Evolutionary conservation across 768 basidiomycete species (phyloP), one percentile per base, ranked within the genome.

Genomic region (Psilocybe subaeruginosa): DNA sequence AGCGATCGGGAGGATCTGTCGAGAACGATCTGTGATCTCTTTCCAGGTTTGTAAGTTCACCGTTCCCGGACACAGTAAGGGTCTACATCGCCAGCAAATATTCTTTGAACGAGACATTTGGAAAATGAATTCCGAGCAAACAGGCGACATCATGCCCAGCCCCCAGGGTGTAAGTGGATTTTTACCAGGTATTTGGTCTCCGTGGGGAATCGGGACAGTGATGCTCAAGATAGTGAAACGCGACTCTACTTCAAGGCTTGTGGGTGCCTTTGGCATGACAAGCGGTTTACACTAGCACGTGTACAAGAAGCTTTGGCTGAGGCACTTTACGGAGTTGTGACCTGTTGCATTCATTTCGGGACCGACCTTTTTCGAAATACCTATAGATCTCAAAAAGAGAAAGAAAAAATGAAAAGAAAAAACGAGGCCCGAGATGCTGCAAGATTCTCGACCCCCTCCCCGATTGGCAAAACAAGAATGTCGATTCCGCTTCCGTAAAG

Each of bases 281-380:
- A 63, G 60, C 62, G 63, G 68, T 62, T 59, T 52, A 62, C 60
- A 19, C 52, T 50, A 59, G 64, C 72, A 74, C 73, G 72, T 73
- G 73, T 70, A 58, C 62, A 60, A 65, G 62, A 68, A 62, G 61
- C 62, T 61, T 27, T 59, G 52, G 37, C 59, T 55, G 60, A 60
- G 61, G 52, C 56, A 59, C 65, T 67, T 72, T 55, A 59, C 64
- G 66, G 61, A 65, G 61, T 47, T 61, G 61, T 61, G 60, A 66
- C 64, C 69, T 64, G 66, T 69, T 66, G 67, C 65, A 63, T 72
- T 73, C 72, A 72, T 70, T 67, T 74, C 74, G 73, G 74, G 66
- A 70, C 74, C 74, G 74, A 70, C 66, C 66, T 59, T 53, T 58
- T 60, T 68, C 31, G 53, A 65, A 62, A 61, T 46, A 49, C 59